Evolutionary conservation across 2,329 filamentous ascomycete genomes (phyloP), one percentile per base, ranked within the genome.

Genomic region (Calonectria ilicicola): DNA sequence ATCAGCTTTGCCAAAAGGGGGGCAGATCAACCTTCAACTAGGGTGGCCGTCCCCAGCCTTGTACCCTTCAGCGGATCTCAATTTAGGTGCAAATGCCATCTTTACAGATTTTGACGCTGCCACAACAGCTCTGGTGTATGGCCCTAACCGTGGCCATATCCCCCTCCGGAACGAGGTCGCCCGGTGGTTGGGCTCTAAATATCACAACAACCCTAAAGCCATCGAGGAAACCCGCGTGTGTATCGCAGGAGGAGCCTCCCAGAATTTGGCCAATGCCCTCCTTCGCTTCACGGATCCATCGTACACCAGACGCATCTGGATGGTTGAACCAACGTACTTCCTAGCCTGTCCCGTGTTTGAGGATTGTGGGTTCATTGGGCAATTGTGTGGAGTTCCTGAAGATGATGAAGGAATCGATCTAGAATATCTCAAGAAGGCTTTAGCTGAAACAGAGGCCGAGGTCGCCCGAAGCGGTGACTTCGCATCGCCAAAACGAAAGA

Each of bases 291-390:
- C 91, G 0, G 91, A 93, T 78, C 90, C 91, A 1, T 79, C 85
- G 4, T 92, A 90, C 79, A 93, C 91, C 12, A 85, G 87, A 44
- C 87, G 88, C 78, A 84, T 93, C 26, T 93, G 90, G 89, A 87
- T 93, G 82, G 88, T 92, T 1, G 87, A 89, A 29, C 91, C 91
- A 5, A 89, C 88, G 2, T 93, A 93, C 80, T 90, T 91, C 82
- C 83, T 92, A 15, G 90, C 89, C 0, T 92, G 91, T 78, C 85
- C 89, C 1, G 89, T 92, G 29, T 90, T 93, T 72, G 87, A 91
- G 49, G 91, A 93, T 81, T 85, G 87, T 46, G 89, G 90, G 0
- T 92, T 92, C 72, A 83, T 84, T 27, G 85, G 85, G 14, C 88
- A 87, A 60, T 80, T 93, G 75, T 84, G 87, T 44, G 89, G 88